phyloP scores from a whole-genome alignment of 2,329 filamentous ascomycete genomes.

The Fusarium mexicanum region DNA sequence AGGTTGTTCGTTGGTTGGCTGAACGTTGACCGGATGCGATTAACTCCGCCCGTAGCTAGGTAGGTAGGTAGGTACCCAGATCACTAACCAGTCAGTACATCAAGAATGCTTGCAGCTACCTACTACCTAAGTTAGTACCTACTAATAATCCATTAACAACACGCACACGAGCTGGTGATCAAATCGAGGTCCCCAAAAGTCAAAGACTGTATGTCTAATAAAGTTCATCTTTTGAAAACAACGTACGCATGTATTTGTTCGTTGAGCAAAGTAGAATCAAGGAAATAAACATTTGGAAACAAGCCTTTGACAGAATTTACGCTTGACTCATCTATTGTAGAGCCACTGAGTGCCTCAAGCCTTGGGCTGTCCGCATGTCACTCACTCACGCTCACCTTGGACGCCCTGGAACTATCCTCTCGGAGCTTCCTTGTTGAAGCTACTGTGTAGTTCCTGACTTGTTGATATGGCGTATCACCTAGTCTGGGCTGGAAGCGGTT shows the following conservation, averaged over 20 bases:
- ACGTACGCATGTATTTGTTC: neutral
- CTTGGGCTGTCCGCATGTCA: neutral
- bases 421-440: neutral
- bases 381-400: neutral
- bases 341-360: neutral
- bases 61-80: no score
- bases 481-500: conserved; percentile 11
- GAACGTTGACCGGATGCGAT: conserved; percentile 40
- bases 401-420: conserved; percentile 6
- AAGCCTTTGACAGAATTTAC: neutral
- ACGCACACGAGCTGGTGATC: neutral
- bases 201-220: neutral
- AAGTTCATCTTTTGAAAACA: neutral
- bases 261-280: neutral
- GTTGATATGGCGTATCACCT: neutral
- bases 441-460: neutral
- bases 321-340: neutral
- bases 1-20: conserved; percentile 19
- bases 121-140: no score
- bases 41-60: conserved; percentile 1
- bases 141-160: neutral
- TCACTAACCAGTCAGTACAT: neutral
- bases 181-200: neutral
- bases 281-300: neutral
- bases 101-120: neutral